Evolutionary conservation across 352 stramenopile genomes (phyloP).

Genomic region (Phytophthora megakarya): DNA sequence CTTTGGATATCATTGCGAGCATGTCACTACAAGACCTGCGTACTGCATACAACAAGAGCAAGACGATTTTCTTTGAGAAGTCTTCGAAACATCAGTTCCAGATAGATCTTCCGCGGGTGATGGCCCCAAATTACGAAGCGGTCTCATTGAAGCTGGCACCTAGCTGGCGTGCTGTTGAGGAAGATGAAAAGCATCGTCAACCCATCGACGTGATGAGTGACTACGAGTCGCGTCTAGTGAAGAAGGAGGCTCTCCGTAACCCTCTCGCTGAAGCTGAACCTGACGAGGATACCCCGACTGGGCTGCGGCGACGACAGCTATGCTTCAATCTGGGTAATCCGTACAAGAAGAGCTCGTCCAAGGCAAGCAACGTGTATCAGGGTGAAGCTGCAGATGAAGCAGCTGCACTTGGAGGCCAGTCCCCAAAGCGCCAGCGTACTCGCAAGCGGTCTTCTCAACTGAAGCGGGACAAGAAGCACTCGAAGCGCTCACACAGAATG

Average conservation of each 20-base stretch:
- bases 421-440: slow-evolving; percentile 79
- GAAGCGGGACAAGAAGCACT: slow-evolving; percentile 79
- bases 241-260: slow-evolving; percentile 86
- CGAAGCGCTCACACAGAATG: slow-evolving; percentile 65
- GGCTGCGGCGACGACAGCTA: slow-evolving; percentile 73
- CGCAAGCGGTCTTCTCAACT: slow-evolving; percentile 86
- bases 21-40: slow-evolving; percentile 75
- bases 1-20: slow-evolving; percentile 59
- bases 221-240: slow-evolving; percentile 86
- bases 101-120: slow-evolving; percentile 38
- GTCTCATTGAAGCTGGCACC: slow-evolving; percentile 55
- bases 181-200: slow-evolving; percentile 85
- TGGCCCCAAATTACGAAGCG: slow-evolving; percentile 20
- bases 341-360: slow-evolving; percentile 90
- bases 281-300: slow-evolving; percentile 81
- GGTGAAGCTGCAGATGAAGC: slow-evolving; percentile 86
- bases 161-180: slow-evolving; percentile 61
- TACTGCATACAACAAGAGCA: slow-evolving; percentile 53
- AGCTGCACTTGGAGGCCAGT: slow-evolving; percentile 72
- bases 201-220: slow-evolving; percentile 90
- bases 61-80: slow-evolving; percentile 60
- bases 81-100: slow-evolving; percentile 45
- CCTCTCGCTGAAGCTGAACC: slow-evolving; percentile 83
- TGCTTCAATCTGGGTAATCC: slow-evolving; percentile 88
- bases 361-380: slow-evolving; percentile 85